Base-by-base conservation (phyloP, 768 basidiomycete species). In the Rhodotorula kratochvilovae region DNA sequence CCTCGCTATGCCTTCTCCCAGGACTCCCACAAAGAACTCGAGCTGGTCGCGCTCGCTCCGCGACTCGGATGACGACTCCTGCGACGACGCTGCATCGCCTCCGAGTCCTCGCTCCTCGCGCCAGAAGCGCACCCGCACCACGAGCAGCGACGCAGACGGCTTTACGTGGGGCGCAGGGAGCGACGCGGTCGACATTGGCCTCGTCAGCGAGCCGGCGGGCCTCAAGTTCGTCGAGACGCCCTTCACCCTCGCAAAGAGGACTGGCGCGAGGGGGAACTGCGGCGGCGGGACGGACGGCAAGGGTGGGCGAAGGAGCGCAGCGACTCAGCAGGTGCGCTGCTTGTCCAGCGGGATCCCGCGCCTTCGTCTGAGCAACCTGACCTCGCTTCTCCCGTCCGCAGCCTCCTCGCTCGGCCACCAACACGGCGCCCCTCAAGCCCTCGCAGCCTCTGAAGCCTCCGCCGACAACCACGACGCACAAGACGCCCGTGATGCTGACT, bases 141-240 rank as follows among this genome's bases (percentile, higher is more conserved):
- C 13, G 7, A 19, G 10, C 54, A 21, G 23, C 23, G 61, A 51
- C 21, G 21, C 25, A 11, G 25, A 33, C 12, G 31, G 46, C 35
- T 36, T 5, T 12, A 11, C 23, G 23, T 51, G 46, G 48, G 31
- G 33, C 15, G 27, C 23, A 12, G 45, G 29, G 6, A 19, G 5
- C 25, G 61, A 62, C 48, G 2, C 16, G 3, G 61, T 62, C 31
- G 61, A 62, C 35, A 62, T 62, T 16, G 61, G 46, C 23, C 23
- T 36, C 25, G 61, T 62, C 27, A 21, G 8, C 35, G 61, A 62
- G 46, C 61, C 61, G 11, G 25, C 12, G 7, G 17, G 7, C 12
- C 48, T 62, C 33, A 62, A 62, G 48, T 62, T 62, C 10, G 48
- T 51, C 46, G 61, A 62, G 48, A 62, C 61, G 48, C 61, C 61